Conservation (phyloP, 805 yeast genomes). For the Schizosaccharomyces lindneri region DNA sequence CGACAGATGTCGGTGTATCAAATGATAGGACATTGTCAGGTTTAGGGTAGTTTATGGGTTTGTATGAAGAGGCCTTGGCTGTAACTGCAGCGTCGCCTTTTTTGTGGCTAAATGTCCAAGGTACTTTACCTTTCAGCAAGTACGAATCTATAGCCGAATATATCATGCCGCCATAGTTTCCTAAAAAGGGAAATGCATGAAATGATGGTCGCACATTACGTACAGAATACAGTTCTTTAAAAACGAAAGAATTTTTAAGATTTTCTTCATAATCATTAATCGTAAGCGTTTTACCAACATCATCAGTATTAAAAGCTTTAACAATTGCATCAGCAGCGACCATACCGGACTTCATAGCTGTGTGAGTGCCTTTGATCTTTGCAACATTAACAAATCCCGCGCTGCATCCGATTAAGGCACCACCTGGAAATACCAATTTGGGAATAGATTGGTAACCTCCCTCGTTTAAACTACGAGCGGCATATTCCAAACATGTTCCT, state of each 20-base stretch:
- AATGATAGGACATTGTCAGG: constrained; percentile 87
- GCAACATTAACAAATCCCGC: constrained; percentile 97
- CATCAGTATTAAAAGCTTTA: constrained; percentile 20
- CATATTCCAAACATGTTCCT: constrained; percentile 83
- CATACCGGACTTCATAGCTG: constrained; percentile 90
- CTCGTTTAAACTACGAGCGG: constrained; percentile 88
- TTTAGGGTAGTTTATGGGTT: constrained; percentile 72
- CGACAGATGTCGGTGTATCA: constrained; percentile 80
- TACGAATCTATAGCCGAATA: constrained; percentile 69
- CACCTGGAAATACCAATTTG: constrained; percentile 79
- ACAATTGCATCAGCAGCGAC: constrained; percentile 75
- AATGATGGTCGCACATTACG: constrained; percentile 88
- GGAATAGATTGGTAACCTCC: constrained; percentile 94
- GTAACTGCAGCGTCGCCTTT: constrained; percentile 52
- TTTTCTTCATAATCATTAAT: constrained; percentile 36
- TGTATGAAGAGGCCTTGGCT: constrained; percentile 34
- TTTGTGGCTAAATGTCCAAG: constrained; percentile 62
- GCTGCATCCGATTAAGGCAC: constrained; percentile 76
- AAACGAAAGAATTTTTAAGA: constrained; percentile 60
- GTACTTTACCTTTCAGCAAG: constrained; percentile 52
- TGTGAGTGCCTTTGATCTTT: constrained; percentile 90
- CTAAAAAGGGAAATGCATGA: constrained; percentile 30
- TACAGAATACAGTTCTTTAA: constrained; percentile 56
- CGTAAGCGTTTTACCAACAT: constrained; percentile 13
- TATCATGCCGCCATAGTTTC: constrained; percentile 54